Evolutionary conservation across 768 basidiomycete genomes (phyloP).

Genomic region (Auriculariales sp.): DNA sequence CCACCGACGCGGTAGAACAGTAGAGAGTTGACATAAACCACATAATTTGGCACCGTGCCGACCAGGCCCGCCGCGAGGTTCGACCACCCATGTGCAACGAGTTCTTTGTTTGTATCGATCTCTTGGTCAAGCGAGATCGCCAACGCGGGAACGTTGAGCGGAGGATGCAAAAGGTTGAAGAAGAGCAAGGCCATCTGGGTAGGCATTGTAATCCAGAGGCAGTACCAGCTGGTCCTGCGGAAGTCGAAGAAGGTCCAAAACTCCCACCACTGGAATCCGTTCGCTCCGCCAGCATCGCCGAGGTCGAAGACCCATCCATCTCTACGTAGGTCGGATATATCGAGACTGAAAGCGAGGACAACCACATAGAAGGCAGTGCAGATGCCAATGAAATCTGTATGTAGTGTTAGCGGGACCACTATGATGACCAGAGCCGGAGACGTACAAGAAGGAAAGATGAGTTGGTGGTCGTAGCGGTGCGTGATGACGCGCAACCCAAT

Average conservation of each 20-base stretch:
- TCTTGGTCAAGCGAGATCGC: conserved; percentile 84
- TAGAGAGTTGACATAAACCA: conserved; percentile 78
- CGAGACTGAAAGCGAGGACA: conserved; percentile 44
- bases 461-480: conserved; percentile 65
- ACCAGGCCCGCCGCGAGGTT: conserved; percentile 70
- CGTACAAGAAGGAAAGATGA: conserved; percentile 82
- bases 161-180: conserved; percentile 75
- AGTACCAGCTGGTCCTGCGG: conserved; percentile 38
- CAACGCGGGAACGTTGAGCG: conserved; percentile 84
- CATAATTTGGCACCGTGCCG: conserved; percentile 81
- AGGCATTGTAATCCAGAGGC: conserved; percentile 73
- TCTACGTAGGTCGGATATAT: conserved; percentile 43
- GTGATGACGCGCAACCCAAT: conserved; percentile 69
- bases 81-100: conserved; percentile 84
- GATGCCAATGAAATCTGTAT: conserved; percentile 62
- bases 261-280: conserved; percentile 54
- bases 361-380: conserved; percentile 75
- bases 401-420: background rate
- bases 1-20: conserved; percentile 95
- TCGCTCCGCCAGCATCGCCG: conserved; percentile 22
- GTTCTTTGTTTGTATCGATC: conserved; percentile 82
- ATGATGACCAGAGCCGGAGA: too few species aligned
- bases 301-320: conserved; percentile 84
- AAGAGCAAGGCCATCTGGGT: conserved; percentile 89
- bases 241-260: conserved; percentile 74